These are phyloP conservation scores for Metarhizium sp. DNA, from an alignment of 2,329 filamentous ascomycete genomes.

Conservation along the genomic window DNA sequence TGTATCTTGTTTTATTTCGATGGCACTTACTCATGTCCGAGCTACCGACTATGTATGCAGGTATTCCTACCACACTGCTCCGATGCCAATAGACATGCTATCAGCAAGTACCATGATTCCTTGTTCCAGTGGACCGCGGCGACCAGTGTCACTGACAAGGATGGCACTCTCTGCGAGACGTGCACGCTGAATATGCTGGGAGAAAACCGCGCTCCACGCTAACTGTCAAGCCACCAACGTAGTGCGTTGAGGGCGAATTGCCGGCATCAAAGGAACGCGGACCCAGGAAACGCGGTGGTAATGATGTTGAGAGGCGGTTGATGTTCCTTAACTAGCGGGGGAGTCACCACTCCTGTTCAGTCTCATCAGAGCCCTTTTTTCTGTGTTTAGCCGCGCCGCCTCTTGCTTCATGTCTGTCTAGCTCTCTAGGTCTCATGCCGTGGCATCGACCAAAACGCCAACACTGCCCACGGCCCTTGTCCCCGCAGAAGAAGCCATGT, in stretches of 20 bases:
- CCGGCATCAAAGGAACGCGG: neutral
- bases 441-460: too few relatives aligned
- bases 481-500: neutral
- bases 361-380: neutral
- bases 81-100: neutral
- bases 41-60: neutral
- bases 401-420: neutral
- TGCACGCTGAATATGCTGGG: neutral
- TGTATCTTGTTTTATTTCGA: neutral
- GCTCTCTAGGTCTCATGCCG: too few relatives aligned
- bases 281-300: neutral
- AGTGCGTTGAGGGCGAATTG: neutral
- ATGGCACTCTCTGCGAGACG: neutral
- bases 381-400: neutral
- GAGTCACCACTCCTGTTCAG: neutral
- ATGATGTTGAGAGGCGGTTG: neutral
- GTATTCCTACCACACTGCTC: constrained; percentile 1
- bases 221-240: neutral
- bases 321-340: neutral
- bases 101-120: neutral
- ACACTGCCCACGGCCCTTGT: neutral
- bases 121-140: neutral
- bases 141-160: neutral
- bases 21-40: neutral
- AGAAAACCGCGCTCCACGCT: constrained; percentile 1